phyloP scores from a whole-genome alignment of 352 stramenopile species.

The Globisporangium nagaii region DNA sequence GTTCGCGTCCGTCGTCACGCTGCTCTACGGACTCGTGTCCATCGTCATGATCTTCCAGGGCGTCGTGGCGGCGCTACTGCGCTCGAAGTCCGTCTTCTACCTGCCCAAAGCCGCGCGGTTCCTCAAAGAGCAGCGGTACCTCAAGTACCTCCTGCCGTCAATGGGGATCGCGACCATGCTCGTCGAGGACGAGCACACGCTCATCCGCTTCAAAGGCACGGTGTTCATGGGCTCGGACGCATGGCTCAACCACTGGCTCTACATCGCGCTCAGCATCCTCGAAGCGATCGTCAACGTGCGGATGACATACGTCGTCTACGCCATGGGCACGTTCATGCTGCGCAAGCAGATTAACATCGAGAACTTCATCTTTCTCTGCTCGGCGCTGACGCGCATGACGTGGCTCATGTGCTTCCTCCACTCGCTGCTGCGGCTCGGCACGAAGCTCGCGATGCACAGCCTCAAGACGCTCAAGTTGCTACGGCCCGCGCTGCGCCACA shows the following conservation, averaged over 20 bases:
- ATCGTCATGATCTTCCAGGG: conserved; percentile 37
- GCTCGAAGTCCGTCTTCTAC: conserved; percentile 29
- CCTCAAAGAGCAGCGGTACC: conserved; percentile 9
- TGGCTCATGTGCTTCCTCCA: no score
- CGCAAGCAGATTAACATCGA: conserved; percentile 36
- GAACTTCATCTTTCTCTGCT: conserved; percentile 54
- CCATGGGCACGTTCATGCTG: conserved; percentile 53
- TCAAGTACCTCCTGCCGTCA: conserved; percentile 41
- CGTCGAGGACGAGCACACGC: conserved; percentile 20
- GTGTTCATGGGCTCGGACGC: conserved; percentile 46
- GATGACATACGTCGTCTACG: conserved; percentile 35
- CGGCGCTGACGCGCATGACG: conserved; percentile 24
- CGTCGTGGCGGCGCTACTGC: conserved; percentile 30
- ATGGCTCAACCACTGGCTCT: conserved; percentile 72
- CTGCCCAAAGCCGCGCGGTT: conserved; percentile 32
- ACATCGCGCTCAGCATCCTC: conserved; percentile 48
- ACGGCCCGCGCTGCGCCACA: conserved; percentile 12
- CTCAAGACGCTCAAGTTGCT: no score
- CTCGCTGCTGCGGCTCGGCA: no score
- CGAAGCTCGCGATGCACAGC: no score
- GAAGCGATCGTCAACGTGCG: conserved; percentile 39
- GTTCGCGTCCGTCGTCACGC: conserved; percentile 28
- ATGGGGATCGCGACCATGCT: conserved; percentile 29
- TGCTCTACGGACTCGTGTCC: conserved; percentile 36
- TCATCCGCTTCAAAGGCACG: conserved; percentile 46